Conservation (phyloP, 257 asterid species). For the Penstemon barbatus region DNA sequence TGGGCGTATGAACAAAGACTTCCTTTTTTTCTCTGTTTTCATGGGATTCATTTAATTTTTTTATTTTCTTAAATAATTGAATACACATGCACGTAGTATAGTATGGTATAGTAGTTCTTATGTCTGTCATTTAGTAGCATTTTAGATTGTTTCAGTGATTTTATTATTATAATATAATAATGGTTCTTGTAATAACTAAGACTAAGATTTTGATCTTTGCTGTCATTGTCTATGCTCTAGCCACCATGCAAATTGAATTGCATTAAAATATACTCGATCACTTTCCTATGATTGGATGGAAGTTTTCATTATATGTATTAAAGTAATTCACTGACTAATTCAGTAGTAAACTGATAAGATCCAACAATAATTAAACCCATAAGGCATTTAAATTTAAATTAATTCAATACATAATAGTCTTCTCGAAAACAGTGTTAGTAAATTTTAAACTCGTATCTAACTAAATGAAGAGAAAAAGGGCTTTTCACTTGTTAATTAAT, state of each 20-base stretch:
- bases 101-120: constrained; percentile 6
- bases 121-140: constrained; percentile 28
- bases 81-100: constrained; percentile 40
- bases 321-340: constrained; percentile 1
- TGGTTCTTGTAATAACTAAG: constrained; percentile 20
- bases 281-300: not conserved
- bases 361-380: not conserved
- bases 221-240: constrained; percentile 29
- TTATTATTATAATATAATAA: constrained; percentile 9
- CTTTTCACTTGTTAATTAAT: not conserved
- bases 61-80: too few relatives aligned
- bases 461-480: not conserved
- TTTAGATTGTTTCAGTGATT: constrained; percentile 8
- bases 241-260: constrained; percentile 30
- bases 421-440: constrained; percentile 1
- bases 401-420: not conserved
- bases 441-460: not conserved
- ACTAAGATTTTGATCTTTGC: constrained; percentile 29
- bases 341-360: not conserved
- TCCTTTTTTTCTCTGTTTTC: constrained; percentile 22
- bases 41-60: not conserved
- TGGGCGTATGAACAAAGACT: constrained; percentile 44
- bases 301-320: not conserved
- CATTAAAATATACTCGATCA: not conserved
- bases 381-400: not conserved